Evolutionary conservation across 805 yeast species (phyloP).

Genomic region (Zygotorulaspora danielsina): DNA sequence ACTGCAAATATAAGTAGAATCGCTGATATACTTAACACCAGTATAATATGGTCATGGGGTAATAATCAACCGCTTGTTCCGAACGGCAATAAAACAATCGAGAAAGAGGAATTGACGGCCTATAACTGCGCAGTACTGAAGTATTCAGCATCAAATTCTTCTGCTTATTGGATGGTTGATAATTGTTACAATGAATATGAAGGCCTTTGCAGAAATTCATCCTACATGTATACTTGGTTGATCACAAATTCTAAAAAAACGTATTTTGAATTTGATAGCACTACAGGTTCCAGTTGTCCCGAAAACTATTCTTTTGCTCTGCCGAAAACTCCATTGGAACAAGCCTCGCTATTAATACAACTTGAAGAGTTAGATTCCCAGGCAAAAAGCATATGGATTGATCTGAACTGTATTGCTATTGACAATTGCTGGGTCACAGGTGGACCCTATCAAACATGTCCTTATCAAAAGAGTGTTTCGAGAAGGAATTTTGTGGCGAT

Average conservation of each 20-base stretch:
- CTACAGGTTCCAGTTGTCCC: slow-evolving; percentile 35
- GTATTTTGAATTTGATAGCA: slow-evolving; percentile 43
- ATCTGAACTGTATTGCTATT: slow-evolving; percentile 71
- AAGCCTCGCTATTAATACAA: slow-evolving; percentile 28
- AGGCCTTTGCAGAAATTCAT: slow-evolving; percentile 52
- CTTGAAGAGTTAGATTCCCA: slow-evolving; percentile 10
- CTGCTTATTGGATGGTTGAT: slow-evolving; percentile 57
- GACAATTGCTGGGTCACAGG: slow-evolving; percentile 81
- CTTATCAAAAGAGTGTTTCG: slow-evolving; percentile 58
- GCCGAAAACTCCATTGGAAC: slow-evolving; percentile 51
- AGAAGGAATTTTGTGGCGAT: slow-evolving; percentile 54
- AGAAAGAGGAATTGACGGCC: slow-evolving; percentile 30
- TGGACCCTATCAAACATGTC: slow-evolving; percentile 73
- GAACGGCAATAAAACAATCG: slow-evolving; percentile 7
- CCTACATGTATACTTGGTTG: slow-evolving; percentile 43
- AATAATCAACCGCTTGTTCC: slow-evolving; percentile 46
- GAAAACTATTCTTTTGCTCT: slow-evolving; percentile 38
- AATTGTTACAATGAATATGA: slow-evolving; percentile 56
- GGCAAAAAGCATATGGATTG: slow-evolving; percentile 54
- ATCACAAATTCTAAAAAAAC: slow-evolving; percentile 34
- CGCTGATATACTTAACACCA: slow-evolving; percentile 32
- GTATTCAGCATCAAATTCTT: slow-evolving; percentile 17
- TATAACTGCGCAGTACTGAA: slow-evolving; percentile 43
- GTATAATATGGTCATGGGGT: slow-evolving; percentile 73
- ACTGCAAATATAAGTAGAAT: slow-evolving; percentile 27